phyloP scores from a whole-genome alignment of 495 filamentous ascomycete genomes.

The Tuber indicum region DNA sequence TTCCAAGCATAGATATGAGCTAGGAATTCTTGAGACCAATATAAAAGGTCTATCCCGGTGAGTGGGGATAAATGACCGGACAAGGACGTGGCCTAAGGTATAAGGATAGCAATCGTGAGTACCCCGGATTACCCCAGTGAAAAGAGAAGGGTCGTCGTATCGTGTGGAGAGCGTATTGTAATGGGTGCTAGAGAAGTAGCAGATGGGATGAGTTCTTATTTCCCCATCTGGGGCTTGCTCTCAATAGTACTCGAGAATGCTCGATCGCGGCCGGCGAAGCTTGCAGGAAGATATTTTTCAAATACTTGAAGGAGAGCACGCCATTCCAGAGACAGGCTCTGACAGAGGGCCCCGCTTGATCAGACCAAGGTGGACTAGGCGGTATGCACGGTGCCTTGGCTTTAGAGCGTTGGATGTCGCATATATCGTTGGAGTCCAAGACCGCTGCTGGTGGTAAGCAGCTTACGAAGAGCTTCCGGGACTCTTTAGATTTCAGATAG shows the following conservation, averaged over 20 bases:
- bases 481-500: background rate
- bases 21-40: too few species aligned
- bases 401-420: background rate
- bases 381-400: background rate
- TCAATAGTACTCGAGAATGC: background rate
- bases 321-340: background rate
- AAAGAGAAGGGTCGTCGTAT: too few species aligned
- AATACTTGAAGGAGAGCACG: background rate
- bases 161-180: too few species aligned
- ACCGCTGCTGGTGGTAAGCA: background rate
- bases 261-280: background rate
- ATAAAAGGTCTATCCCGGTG: too few species aligned
- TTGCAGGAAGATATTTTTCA: background rate
- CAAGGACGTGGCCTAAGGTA: too few species aligned
- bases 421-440: background rate
- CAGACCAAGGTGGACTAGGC: background rate
- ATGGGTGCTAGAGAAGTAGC: too few species aligned
- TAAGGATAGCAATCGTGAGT: too few species aligned
- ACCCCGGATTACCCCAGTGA: too few species aligned
- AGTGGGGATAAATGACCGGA: too few species aligned
- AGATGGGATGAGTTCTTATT: background rate
- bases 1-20: too few species aligned
- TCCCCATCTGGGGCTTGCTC: background rate
- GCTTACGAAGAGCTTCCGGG: background rate
- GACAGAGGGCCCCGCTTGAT: too few species aligned